phyloP scores from a whole-genome alignment of 176 grass and related monocot species.

The Triticum aestivum region IWGSC_CS_RefSeq_v2.1 NC_057804.1:599624195-599624694 shows the following conservation, averaged over 20 bases:
- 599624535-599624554: conserved; percentile 11
- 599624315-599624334: not conserved
- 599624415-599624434: conserved; percentile 13
- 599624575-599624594: conserved; percentile 22
- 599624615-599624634: conserved; percentile 19
- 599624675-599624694: conserved; percentile 4
- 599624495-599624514: conserved; percentile 15
- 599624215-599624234: not conserved
- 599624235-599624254: not conserved
- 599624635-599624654: conserved; percentile 9
- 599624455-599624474: not conserved
- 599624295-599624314: not conserved
- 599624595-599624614: not conserved
- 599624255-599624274: not conserved
- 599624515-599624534: conserved; percentile 23
- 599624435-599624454: not conserved
- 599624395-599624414: conserved; percentile 26
- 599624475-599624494: not conserved
- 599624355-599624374: not conserved
- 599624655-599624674: not conserved
- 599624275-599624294: not conserved
- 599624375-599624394: not conserved
- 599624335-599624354: not conserved
- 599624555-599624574: conserved; percentile 17
- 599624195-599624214: not conserved